Evolutionary conservation across 768 basidiomycete genomes (phyloP).

Genomic region (Scleroderma citrinum): DNA sequence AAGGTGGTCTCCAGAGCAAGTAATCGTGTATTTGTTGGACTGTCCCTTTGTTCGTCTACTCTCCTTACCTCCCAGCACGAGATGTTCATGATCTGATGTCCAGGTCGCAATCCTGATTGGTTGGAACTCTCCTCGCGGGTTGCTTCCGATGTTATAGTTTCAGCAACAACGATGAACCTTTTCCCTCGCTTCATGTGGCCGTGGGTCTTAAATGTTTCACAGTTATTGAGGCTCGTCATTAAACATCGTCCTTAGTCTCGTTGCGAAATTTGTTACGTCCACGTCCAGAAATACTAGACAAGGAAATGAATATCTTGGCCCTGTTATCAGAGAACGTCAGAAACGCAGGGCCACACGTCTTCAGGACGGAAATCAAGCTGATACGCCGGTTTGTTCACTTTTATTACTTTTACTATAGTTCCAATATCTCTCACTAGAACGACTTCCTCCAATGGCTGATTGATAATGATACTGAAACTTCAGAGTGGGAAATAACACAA

Average conservation of each 20-base stretch:
- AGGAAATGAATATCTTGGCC: slow-evolving; percentile 12
- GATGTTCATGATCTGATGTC: background rate
- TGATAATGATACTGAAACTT: slow-evolving; percentile 13
- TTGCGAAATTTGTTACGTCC: slow-evolving; percentile 9
- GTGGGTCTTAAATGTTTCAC: slow-evolving; percentile 12
- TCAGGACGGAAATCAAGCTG: background rate
- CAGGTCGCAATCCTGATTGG: slow-evolving; percentile 34
- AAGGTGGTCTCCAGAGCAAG: slow-evolving; percentile 35
- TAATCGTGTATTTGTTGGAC: slow-evolving; percentile 44
- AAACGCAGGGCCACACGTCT: background rate
- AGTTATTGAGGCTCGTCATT: background rate
- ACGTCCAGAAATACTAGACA: background rate
- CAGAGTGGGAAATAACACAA: slow-evolving; percentile 15
- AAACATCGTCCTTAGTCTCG: slow-evolving; percentile 9
- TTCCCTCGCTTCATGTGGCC: slow-evolving; percentile 30
- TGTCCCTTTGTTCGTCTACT: slow-evolving; percentile 36
- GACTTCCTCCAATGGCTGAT: slow-evolving; percentile 32
- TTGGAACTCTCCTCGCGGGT: slow-evolving; percentile 21
- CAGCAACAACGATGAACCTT: slow-evolving; percentile 12
- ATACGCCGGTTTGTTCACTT: background rate
- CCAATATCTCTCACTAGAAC: slow-evolving; percentile 11
- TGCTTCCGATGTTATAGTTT: slow-evolving; percentile 21
- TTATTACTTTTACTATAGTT: background rate
- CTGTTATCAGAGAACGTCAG: slow-evolving; percentile 24
- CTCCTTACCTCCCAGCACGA: background rate